These are phyloP conservation scores for Suillus brevipes DNA, from an alignment of 768 basidiomycete species.

Conservation along the genomic window DNA sequence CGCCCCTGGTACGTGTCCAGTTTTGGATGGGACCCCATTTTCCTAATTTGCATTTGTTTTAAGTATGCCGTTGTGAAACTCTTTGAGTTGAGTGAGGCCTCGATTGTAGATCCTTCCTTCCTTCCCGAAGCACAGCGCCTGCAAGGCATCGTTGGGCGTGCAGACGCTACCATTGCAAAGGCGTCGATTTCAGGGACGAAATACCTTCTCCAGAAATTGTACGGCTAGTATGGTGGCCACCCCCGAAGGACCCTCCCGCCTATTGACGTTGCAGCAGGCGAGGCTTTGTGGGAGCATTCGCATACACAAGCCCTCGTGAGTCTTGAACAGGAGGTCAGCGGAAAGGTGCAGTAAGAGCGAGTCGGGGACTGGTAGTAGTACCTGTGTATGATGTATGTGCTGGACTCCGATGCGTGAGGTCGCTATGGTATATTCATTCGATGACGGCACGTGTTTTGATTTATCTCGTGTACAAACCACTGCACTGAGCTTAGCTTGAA, in stretches of 20 bases:
- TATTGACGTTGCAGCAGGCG: slow-evolving; percentile 53
- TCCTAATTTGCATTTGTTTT: slow-evolving; percentile 9
- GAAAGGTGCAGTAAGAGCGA: slow-evolving; percentile 29
- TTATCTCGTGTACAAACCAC: neutral
- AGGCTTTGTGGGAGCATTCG: slow-evolving; percentile 69
- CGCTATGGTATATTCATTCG: neutral
- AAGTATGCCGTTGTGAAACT: slow-evolving; percentile 62
- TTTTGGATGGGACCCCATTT: slow-evolving; percentile 3
- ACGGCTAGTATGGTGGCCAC: slow-evolving; percentile 80
- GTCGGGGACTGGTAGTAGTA: neutral
- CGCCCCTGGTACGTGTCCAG: slow-evolving; percentile 57
- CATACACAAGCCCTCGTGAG: slow-evolving; percentile 69
- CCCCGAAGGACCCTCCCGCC: slow-evolving; percentile 80
- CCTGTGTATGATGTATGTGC: neutral
- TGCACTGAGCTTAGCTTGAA: too few relatives aligned
- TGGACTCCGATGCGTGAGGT: too few relatives aligned
- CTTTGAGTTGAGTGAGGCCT: slow-evolving; percentile 59
- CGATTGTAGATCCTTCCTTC: slow-evolving; percentile 53
- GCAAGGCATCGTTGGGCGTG: slow-evolving; percentile 79
- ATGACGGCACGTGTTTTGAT: neutral
- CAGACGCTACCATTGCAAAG: slow-evolving; percentile 79
- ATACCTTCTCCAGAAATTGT: slow-evolving; percentile 65
- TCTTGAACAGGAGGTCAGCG: slow-evolving; percentile 58
- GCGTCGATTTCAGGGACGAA: slow-evolving; percentile 84
- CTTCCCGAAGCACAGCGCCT: slow-evolving; percentile 70